Evolutionary conservation across 2,329 filamentous ascomycete genomes (phyloP).

Genomic region (Sporothrix humicola): DNA sequence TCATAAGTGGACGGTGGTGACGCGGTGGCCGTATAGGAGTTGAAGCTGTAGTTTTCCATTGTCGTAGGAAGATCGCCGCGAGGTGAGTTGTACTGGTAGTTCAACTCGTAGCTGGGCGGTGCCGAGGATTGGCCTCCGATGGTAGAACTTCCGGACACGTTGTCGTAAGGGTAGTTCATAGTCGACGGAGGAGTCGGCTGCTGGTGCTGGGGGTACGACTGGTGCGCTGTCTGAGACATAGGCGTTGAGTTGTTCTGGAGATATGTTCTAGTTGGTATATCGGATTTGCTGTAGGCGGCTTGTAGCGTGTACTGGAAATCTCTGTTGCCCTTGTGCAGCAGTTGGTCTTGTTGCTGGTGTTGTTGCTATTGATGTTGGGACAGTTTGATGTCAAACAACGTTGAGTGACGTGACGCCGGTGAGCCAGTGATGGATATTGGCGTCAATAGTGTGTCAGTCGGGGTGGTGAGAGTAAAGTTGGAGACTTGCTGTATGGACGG

Average conservation of each 20-base stretch:
- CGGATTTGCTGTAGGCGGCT: neutral
- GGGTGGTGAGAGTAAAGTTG: slow-evolving; percentile 4
- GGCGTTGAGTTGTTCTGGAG: neutral
- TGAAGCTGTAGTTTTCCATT: slow-evolving; percentile 1
- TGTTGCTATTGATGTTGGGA: neutral
- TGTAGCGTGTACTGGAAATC: neutral
- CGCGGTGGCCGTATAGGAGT: neutral
- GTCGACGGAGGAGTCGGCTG: slow-evolving; percentile 18
- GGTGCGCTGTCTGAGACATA: slow-evolving; percentile 6
- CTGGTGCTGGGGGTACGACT: neutral
- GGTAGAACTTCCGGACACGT: neutral
- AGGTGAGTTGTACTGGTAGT: neutral
- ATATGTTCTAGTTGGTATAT: neutral
- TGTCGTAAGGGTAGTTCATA: neutral
- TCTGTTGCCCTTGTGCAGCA: neutral
- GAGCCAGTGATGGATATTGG: slow-evolving; percentile 23
- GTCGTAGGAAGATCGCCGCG: neutral
- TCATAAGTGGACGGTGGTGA: neutral
- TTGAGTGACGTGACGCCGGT: neutral
- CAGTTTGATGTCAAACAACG: neutral
- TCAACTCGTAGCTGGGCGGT: slow-evolving; percentile 1
- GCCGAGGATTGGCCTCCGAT: neutral
- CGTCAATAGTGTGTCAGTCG: slow-evolving; percentile 10
- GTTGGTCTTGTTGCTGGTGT: neutral
- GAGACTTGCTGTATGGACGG: neutral